These are phyloP conservation scores for Starmerella gropengiesseri DNA, from an alignment of 805 yeast species.

Conservation along the genomic window DNA sequence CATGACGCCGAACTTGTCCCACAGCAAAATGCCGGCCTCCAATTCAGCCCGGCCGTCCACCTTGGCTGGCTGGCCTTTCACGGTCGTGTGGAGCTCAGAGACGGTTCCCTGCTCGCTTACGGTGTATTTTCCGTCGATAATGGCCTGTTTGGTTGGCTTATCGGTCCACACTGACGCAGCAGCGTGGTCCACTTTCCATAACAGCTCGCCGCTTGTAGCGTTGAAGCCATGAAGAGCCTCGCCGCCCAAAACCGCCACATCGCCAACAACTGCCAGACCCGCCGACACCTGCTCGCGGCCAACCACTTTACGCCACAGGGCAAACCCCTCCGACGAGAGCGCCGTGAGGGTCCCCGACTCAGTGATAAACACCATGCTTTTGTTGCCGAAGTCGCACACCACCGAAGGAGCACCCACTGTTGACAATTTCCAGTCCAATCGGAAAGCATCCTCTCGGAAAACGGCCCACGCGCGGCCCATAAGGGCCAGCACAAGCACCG, in stretches of 20 bases:
- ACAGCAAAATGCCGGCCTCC: conserved; percentile 7
- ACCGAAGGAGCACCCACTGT: conserved; percentile 24
- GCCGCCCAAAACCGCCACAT: conserved; percentile 13
- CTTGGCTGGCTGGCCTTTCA: neutral
- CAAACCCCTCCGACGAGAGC: conserved; percentile 24
- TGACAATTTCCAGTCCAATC: conserved; percentile 28
- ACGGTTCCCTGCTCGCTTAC: neutral
- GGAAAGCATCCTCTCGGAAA: conserved; percentile 29
- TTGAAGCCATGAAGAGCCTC: conserved; percentile 13
- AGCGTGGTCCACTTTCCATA: conserved; percentile 11
- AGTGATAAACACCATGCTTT: conserved; percentile 20
- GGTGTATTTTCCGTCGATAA: neutral
- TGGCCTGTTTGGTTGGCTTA: neutral
- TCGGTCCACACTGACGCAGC: neutral
- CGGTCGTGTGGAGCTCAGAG: neutral
- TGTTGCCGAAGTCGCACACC: conserved; percentile 10
- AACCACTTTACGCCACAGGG: conserved; percentile 25
- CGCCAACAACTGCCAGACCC: conserved; percentile 13
- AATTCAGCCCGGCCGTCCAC: neutral
- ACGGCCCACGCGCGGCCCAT: conserved; percentile 24
- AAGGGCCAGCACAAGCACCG: conserved; percentile 1
- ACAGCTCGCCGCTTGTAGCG: conserved; percentile 11
- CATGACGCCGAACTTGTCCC: conserved; percentile 15
- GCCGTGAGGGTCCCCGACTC: conserved; percentile 24
- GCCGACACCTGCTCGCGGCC: conserved; percentile 7